These are phyloP conservation scores for Arthroderma sp. DNA, from an alignment of 2,329 filamentous ascomycete species.

Conservation along the genomic window DNA sequence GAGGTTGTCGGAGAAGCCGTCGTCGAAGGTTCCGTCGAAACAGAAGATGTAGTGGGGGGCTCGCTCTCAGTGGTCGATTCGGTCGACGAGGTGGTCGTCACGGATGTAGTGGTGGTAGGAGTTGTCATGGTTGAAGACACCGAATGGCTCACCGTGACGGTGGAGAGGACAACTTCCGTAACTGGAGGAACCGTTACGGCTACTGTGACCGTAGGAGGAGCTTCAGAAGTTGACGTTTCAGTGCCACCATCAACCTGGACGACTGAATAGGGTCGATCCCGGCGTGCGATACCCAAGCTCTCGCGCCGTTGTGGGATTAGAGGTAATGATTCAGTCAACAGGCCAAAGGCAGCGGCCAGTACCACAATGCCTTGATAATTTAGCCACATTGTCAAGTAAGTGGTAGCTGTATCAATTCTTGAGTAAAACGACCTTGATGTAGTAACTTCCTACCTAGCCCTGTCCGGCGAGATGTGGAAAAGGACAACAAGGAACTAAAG, in stretches of 20 bases:
- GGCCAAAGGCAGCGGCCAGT: no score
- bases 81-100: slow-evolving; percentile 1
- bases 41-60: no score
- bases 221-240: slow-evolving; percentile 4
- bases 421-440: no score
- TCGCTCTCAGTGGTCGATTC: no score
- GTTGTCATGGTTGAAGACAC: neutral
- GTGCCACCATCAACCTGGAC: slow-evolving; percentile 12
- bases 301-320: neutral
- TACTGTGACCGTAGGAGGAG: slow-evolving; percentile 8
- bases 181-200: slow-evolving; percentile 5
- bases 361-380: no score
- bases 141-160: slow-evolving; percentile 4
- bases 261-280: slow-evolving; percentile 11
- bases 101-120: slow-evolving; percentile 2
- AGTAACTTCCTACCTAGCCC: no score
- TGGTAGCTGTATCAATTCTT: no score
- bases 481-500: no score
- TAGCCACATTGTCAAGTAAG: no score
- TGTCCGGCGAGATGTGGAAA: no score
- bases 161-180: slow-evolving; percentile 8
- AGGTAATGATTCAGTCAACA: neutral
- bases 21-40: no score
- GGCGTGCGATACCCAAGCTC: neutral
- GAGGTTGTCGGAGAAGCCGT: no score